Percentiles rank a stretch among this genome's conserved stretches.
phyloP scores from a whole-genome alignment of 2,329 filamentous ascomycete genomes.

The Botrytis squamosa region DNA sequence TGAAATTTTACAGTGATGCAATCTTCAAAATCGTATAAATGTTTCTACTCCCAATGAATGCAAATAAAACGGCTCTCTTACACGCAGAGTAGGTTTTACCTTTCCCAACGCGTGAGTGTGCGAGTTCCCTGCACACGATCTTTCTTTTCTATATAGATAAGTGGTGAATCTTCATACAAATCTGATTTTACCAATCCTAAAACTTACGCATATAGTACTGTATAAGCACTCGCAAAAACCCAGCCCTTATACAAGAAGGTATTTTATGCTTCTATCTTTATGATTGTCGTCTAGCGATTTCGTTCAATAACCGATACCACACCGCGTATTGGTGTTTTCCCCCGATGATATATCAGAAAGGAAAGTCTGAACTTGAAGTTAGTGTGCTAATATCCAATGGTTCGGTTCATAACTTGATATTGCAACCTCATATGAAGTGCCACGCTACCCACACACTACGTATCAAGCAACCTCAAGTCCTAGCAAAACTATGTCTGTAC shows the following conservation, averaged over 20 bases:
- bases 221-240: background rate
- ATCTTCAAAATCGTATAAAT: background rate
- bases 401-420: background rate
- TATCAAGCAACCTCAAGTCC: background rate
- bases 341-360: background rate
- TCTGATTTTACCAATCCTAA: background rate
- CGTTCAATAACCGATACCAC: background rate
- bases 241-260: background rate
- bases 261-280: background rate
- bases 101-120: background rate
- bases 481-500: background rate
- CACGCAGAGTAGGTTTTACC: background rate
- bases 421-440: background rate
- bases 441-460: background rate
- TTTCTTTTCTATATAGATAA: too few species aligned
- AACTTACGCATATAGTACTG: background rate
- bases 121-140: background rate
- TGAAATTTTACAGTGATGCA: too few species aligned
- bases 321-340: too few species aligned
- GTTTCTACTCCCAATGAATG: background rate
- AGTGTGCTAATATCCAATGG: background rate
- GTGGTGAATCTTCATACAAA: too few species aligned
- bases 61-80: too few species aligned
- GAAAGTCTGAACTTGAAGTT: background rate
- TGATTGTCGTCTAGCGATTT: background rate